Evolutionary conservation across 176 grass and related monocot species (phyloP).

Genomic region (Rhynchospora tenuis): DNA sequence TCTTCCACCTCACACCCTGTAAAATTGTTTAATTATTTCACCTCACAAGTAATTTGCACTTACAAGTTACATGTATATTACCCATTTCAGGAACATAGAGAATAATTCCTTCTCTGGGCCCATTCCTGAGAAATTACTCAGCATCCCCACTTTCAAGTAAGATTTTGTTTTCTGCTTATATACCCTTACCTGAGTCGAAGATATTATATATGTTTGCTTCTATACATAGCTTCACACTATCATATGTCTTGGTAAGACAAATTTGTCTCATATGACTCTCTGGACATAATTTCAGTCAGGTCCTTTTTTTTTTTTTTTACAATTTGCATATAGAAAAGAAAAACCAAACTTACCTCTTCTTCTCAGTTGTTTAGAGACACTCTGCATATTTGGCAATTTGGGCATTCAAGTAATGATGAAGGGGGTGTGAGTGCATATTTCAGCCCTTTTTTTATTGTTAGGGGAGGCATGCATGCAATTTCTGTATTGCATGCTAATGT

Average conservation of each 20-base stretch:
- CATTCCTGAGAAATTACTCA: slow-evolving; percentile 65
- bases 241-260: not conserved
- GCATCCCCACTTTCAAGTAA: slow-evolving; percentile 87
- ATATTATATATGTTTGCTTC: not conserved
- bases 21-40: slow-evolving; percentile 22
- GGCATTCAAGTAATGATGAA: too few relatives aligned
- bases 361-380: too few relatives aligned
- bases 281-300: not conserved
- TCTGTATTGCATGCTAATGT: not conserved
- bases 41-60: slow-evolving; percentile 5
- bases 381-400: too few relatives aligned
- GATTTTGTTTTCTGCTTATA: slow-evolving; percentile 15
- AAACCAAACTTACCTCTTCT: not conserved
- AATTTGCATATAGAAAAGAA: not conserved
- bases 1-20: slow-evolving; percentile 5
- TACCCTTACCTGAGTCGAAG: not conserved
- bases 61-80: slow-evolving; percentile 24
- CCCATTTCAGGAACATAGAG: slow-evolving; percentile 70
- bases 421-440: too few relatives aligned
- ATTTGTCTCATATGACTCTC: not conserved
- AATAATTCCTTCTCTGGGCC: slow-evolving; percentile 98
- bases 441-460: too few relatives aligned
- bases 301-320: not conserved
- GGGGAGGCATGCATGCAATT: too few relatives aligned
- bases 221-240: not conserved